Base-by-base conservation (phyloP, 768 basidiomycete species). In the Cystobasidium tubakii region DNA sequence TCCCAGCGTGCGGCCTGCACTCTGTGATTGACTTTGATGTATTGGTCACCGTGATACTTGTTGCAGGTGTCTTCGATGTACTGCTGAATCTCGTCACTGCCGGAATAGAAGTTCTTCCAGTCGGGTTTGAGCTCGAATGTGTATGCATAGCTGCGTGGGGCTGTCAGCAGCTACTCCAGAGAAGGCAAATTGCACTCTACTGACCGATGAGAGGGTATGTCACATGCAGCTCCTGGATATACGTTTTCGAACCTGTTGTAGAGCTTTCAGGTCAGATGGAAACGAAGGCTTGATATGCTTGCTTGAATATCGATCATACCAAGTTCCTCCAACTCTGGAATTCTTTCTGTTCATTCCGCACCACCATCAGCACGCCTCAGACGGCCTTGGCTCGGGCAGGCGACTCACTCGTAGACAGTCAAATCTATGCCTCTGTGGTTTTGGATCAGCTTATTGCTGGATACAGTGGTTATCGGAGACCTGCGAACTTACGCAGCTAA, bases 41-140 rank as follows among this genome's bases (percentile, higher is more conserved):
- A 75, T 27, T 73, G 34, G n/a, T n/a, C 25, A 29, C 43, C 66
- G 23, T 50, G 43, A 36, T 42, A 73, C 73, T 75, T 69, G 62
- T 75, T 17, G 23, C 39, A 67, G 12, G 27, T 29, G 33, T 81
- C 80, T 71, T 86, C 81, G 27, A 88, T 79, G 77, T 88, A 86
- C 10, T 81, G 79, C 34, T 81, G 84, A 33, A 89, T 88, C 78
- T 89, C 87, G 6, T 83, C 79, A 1, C 87, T 86, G 3, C 85
- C 82, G 2, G 87, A 84, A 72, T 87, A 88, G 80, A 65, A 63
- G 21, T 72, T 53, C 36, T 25, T 34, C 74, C 75, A 76, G 62
- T 72, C 65, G 42, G 66, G 75, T 17, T 73, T 50, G 34, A 62
- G 66, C 25, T 31, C 57, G 34, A 76, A 77, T 29, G 62, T 70